Base-by-base conservation (phyloP, 768 basidiomycete species). In the Lentinula detonsa region DNA sequence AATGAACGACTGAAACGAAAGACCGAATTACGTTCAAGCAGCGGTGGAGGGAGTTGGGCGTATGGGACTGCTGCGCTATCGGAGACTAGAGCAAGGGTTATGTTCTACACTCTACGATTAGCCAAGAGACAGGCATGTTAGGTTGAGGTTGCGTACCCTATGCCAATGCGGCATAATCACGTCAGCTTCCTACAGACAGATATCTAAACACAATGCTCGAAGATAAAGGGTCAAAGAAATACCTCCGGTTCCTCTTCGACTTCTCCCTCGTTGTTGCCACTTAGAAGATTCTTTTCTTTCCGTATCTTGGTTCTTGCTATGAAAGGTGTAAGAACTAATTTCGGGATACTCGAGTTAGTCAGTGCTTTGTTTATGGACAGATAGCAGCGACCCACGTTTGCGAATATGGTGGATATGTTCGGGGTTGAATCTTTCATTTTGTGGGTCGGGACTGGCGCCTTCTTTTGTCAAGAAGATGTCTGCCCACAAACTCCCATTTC, bases 141-240 rank as follows among this genome's bases (percentile, higher is more conserved):
- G 54, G n/a, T 34, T 48, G 49, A 73, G 75, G 8, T 48, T 23
- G 46, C 46, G 57, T 66, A 90, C 91, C 66, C 76, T 78, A 66
- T 92, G 84, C 91, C 95, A 99, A 73, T 95, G 90, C 6, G 92
- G 87, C 40, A 86, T 81, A 61, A 94, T 86, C 7, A 85, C 72
- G 55, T 87, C 87, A 7, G 72, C 74, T 74, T 85, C 63, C 63
- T 64, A 34, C 4, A 31, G 58, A 7, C 5, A 15, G 13, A 9
- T n/a, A 28, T 4, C 57, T 23, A n/a, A 45, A 49, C 42, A 2
- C 16, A 40, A 33, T 1, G 13, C 21, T 9, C 1, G 28, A 33
- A 57, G n/a, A n/a, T 21, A 23, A 48, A 18, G 13, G 59, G 49
- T 60, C 63, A 59, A 61, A 64, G 0, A 58, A 63, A 58, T 66